Conservation (phyloP, 768 basidiomycete genomes). For the Leucocoprinus leucothites region DNA sequence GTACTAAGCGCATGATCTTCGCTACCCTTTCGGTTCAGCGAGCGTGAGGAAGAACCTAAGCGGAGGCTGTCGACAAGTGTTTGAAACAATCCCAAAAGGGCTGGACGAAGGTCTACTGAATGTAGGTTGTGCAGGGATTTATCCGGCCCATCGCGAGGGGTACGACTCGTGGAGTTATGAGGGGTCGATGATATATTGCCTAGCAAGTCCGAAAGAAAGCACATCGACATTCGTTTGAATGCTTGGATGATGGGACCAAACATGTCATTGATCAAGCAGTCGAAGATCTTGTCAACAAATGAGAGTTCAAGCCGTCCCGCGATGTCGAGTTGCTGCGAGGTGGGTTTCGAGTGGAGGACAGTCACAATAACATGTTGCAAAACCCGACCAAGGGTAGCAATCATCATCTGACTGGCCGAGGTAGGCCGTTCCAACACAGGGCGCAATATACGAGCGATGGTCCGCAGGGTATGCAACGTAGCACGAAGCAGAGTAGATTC, state of each 20-base stretch:
- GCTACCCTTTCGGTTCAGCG: neutral
- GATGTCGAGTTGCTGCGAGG: neutral
- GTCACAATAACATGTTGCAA: neutral
- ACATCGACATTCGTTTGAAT: neutral
- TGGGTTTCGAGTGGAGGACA: neutral
- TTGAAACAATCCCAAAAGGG: slow-evolving; percentile 7
- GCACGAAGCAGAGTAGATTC: slow-evolving; percentile 7
- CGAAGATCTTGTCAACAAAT: slow-evolving; percentile 3
- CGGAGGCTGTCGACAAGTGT: neutral
- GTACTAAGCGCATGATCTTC: neutral
- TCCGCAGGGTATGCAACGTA: slow-evolving; percentile 1
- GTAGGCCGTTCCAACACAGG: neutral
- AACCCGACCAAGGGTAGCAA: neutral
- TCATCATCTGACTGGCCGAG: neutral
- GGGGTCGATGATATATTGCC: neutral
- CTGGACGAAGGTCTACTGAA: slow-evolving; percentile 5
- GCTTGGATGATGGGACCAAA: slow-evolving; percentile 6
- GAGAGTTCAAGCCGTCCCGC: neutral
- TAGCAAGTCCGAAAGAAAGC: neutral
- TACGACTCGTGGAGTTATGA: neutral
- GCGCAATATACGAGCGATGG: neutral
- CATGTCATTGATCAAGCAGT: slow-evolving; percentile 6
- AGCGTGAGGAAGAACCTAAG: neutral
- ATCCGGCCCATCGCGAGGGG: neutral
- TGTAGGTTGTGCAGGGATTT: neutral